Base-by-base conservation (phyloP, 1,284 basidiomycete species). In the Moesziomyces globuligerus region DNA sequence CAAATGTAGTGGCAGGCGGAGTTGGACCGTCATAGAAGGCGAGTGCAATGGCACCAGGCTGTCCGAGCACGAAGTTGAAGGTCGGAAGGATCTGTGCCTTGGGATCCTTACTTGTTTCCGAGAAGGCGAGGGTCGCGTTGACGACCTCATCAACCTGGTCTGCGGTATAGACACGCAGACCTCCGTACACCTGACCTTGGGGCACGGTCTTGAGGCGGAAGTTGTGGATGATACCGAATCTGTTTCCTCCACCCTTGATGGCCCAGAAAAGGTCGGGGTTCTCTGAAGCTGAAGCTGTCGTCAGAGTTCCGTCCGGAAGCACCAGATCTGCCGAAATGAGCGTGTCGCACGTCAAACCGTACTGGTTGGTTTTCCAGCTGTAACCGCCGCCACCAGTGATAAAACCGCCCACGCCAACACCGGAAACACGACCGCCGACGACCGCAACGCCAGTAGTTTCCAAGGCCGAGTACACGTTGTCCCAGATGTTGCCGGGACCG, bases 341-440 rank as follows among this genome's bases (percentile, higher is more conserved):
- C 5, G 58, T 71, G 48, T 78, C 75, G 15, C 44, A 48, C 1
- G 70, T 71, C 7, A 74, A 48, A 42, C 77, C 75, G 37, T 67
- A 71, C 54, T 77, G 73, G 52, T 70, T 66, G 11, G 70, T 74
- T 47, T 48, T 47, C 65, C 48, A 76, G 50, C 69, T 70, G 58
- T 60, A 75, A 3, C 74, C 74, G 32, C 74, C 75, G 15, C 73
- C 73, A 23, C 73, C 73, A 10, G 57, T 60, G 36, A 69, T 61
- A 54, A 72, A 75, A 24, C 75, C 75, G 8, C 69, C 74, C 17
- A 70, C 66, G 32, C 74, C 74, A 29, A 76, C 73, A n/a, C 73
- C 73, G 4, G 65, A 52, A 13, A 76, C 73, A 21, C 75, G 55
- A 20, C 75, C 75, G 29, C 75, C 75, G 24, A 75, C 69, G 17